Base-by-base conservation (phyloP, 108 stramenopile species). In the Poteriospumella lacustris region DNA sequence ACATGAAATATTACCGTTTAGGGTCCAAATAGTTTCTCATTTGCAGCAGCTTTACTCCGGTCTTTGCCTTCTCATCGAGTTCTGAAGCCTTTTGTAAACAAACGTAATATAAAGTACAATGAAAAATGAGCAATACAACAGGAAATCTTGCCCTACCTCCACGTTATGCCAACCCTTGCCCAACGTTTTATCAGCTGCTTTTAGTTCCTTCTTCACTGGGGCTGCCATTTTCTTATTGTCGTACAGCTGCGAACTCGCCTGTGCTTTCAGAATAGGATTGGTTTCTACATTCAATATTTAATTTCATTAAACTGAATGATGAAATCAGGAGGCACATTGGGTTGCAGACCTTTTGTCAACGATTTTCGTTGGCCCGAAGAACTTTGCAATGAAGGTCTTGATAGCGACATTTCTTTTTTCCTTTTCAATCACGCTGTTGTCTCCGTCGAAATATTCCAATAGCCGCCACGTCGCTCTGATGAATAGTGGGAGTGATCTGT, bases 11-110 rank as follows among this genome's bases (percentile, higher is more conserved):
- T 42, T 5, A 73, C 41, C 90, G 90, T 81, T 95, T 96, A 12
- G 96, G 94, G 79, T 96, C 94, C 77, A 96, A 78, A 73, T 94
- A 96, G 73, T 89, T 91, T 24, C 96, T 88, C 86, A 93, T 93
- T 1, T 89, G 87, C 68, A 94, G 89, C 29, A 93, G 68, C 9
- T 84, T 58, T 43, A 92, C 69, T 62, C 90, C 91, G 0, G 85
- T 79, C 76, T 91, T 90, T 43, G 91, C 68, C 9, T 40, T 59
- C 0, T 80, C 83, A 5, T 39, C 41, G 26, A 73, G 26, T 26
- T 52, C 42, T 24, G 36, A 3, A 12, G 70, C 31, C 70, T 73
- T n/a, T n/a, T n/a, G n/a, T n/a, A n/a, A 64, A 26, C 9, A 56
- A 56, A 56, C 24, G 52, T 19, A 56, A 56, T 56, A 24, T 73